phyloP scores from a whole-genome alignment of 2,329 filamentous ascomycete species.

The Calonectria hongkongensis region DNA sequence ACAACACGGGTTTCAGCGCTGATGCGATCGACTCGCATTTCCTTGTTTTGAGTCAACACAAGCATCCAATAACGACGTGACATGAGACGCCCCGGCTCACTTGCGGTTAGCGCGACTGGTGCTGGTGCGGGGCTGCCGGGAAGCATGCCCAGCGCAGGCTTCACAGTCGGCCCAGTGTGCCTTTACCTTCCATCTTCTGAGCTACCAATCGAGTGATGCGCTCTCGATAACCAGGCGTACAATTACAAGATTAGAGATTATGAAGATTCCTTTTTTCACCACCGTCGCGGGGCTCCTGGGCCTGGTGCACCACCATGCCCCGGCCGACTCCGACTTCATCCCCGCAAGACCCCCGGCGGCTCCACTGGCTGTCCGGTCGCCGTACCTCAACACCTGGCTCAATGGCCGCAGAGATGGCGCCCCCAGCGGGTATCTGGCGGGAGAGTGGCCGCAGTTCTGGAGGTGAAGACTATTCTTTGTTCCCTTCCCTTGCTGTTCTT shows the following conservation, averaged over 20 bases:
- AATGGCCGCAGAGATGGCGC: slow-evolving; percentile 76
- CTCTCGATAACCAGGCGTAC: neutral
- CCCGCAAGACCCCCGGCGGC: slow-evolving; percentile 80
- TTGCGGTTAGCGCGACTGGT: neutral
- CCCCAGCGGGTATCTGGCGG: slow-evolving; percentile 80
- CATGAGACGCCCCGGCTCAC: neutral
- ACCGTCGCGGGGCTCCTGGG: slow-evolving; percentile 6
- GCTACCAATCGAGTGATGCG: neutral
- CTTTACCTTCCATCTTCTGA: neutral
- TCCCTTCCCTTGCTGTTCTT: too few relatives aligned
- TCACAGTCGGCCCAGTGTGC: neutral
- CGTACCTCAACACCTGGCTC: slow-evolving; percentile 84
- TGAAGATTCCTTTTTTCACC: slow-evolving; percentile 9
- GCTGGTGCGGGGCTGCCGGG: slow-evolving; percentile 12
- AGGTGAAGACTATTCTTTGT: slow-evolving; percentile 65
- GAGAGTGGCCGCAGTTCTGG: slow-evolving; percentile 82
- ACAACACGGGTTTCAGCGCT: too few relatives aligned
- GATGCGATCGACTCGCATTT: neutral
- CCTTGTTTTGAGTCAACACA: slow-evolving; percentile 14
- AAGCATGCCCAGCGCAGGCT: slow-evolving; percentile 3
- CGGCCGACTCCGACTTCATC: slow-evolving; percentile 72
- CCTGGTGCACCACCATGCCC: neutral
- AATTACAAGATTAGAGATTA: neutral
- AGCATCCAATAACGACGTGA: neutral
- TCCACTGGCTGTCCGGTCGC: slow-evolving; percentile 83